Evolutionary conservation across 176 grass and related monocot species (phyloP), one percentile per base, ranked within the genome.

Genomic region (Luzula sylvatica): DNA sequence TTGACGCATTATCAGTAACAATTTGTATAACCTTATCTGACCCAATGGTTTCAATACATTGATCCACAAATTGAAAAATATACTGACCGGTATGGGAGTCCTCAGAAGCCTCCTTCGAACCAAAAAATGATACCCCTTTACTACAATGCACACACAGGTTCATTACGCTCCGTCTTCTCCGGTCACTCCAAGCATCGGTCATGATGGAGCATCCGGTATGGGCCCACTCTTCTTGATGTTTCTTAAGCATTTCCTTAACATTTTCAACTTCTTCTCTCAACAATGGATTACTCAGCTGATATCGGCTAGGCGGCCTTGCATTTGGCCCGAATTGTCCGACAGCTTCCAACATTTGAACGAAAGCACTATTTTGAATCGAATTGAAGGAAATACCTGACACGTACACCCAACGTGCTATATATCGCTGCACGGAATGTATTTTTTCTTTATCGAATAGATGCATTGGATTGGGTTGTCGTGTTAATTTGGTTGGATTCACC

Each of bases 51-150:
- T 65, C 27, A 32, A 65, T 52, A 4, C 61, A 20, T 30, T 17
- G 32, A 27, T 61, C 56, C 22, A 57, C 19, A 46, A 63, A 63
- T 25, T 63, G 39, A 47, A 46, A 15, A 23, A 65, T 65, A 8
- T 52, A 65, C 23, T 65, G 12, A 15, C 22, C 18, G 9, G 7
- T 65, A 52, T 51, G 61, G 50, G 61, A 28, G 15, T 65, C 61
- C 15, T 21, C 4, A 14, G 32, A 62, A 3, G 21, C 58, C 38
- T 46, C 35, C 3, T 42, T 17, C 11, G 23, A 26, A 13, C 35
- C 23, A 15, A 44, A 38, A 21, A 65, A 65, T 50, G 22, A 48
- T 26, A 16, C 28, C 46, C 60, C 60, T 23, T 27, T 8, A 38
- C 48, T 42, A 65, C 60, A 24, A 19, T 46, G 43, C 13, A 49